A percentile compares a stretch with the other conserved stretches of the same genome.
phyloP scores from a whole-genome alignment of 2,329 filamentous ascomycete species.

The Coleophoma eucalyptorum region DNA sequence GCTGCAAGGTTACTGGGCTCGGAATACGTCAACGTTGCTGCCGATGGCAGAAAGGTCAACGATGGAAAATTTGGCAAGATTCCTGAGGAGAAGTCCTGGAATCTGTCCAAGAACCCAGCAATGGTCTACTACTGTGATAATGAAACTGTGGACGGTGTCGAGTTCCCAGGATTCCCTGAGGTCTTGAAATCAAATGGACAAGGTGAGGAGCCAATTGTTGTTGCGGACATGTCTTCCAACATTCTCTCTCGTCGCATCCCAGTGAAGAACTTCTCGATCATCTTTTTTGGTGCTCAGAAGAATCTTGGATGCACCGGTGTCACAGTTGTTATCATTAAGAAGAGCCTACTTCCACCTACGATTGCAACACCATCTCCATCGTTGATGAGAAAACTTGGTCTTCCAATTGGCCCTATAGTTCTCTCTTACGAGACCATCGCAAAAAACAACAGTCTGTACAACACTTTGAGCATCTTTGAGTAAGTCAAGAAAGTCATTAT shows the following conservation, averaged over 20 bases:
- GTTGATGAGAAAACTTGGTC: constrained; percentile 67
- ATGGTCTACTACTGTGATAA: constrained; percentile 88
- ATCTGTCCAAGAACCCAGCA: constrained; percentile 62
- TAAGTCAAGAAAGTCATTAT: constrained; percentile 26
- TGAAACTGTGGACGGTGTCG: constrained; percentile 90
- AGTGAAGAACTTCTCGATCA: constrained; percentile 72
- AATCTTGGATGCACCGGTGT: constrained; percentile 85
- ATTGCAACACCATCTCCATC: constrained; percentile 61
- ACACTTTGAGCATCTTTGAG: constrained; percentile 90
- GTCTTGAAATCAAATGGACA: constrained; percentile 52
- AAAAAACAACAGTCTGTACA: constrained; percentile 94
- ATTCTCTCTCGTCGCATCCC: constrained; percentile 80
- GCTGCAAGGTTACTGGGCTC: constrained; percentile 72
- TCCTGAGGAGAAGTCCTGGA: constrained; percentile 73
- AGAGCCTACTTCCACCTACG: constrained; percentile 69
- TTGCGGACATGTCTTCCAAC: constrained; percentile 93
- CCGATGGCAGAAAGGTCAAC: constrained; percentile 63
- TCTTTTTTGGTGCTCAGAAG: constrained; percentile 95
- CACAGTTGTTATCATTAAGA: constrained; percentile 81
- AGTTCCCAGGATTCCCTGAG: constrained; percentile 74
- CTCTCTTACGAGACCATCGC: constrained; percentile 80
- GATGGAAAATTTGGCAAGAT: constrained; percentile 85
- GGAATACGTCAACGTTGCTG: constrained; percentile 75
- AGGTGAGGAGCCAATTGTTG: constrained; percentile 69
- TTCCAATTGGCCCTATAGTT: constrained; percentile 77